These are phyloP conservation scores for Candida ortonii DNA, from an alignment of 805 yeast genomes.

Conservation along the genomic window DNA sequence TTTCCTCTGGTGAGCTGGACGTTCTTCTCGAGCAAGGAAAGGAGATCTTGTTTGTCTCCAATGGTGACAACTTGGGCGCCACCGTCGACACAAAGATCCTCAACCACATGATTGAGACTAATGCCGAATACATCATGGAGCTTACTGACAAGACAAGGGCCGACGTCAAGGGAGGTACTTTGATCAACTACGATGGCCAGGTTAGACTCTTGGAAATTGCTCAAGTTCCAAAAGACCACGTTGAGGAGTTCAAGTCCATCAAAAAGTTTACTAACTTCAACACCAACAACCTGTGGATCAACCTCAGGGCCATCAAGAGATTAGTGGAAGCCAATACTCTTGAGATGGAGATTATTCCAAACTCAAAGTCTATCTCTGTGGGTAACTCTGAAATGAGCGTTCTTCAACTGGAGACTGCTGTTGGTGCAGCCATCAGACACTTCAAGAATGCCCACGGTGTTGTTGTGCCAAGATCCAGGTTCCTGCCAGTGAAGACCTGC, in stretches of 20 bases:
- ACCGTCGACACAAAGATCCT: constrained; percentile 90
- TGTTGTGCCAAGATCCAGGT: constrained; percentile 96
- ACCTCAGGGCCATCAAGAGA: constrained; percentile 89
- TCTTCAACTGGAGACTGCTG: constrained; percentile 96
- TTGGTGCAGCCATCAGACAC: constrained; percentile 98
- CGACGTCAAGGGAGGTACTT: constrained; percentile 98
- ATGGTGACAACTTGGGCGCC: constrained; percentile 98
- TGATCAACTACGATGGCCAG: constrained; percentile 92
- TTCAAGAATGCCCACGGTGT: constrained; percentile 95
- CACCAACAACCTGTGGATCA: constrained; percentile 97
- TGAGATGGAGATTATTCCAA: constrained; percentile 93
- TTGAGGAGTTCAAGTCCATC: constrained; percentile 95
- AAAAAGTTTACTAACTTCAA: constrained; percentile 97
- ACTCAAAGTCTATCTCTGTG: constrained; percentile 74
- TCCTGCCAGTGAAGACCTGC: constrained; percentile 96
- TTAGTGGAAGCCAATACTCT: constrained; percentile 80
- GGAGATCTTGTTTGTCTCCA: constrained; percentile 91
- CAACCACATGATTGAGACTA: constrained; percentile 87
- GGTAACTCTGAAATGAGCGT: constrained; percentile 81
- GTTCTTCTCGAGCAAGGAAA: constrained; percentile 87
- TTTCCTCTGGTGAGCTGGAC: constrained; percentile 89
- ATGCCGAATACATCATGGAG: constrained; percentile 96
- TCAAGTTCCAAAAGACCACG: constrained; percentile 97
- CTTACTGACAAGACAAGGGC: constrained; percentile 98
- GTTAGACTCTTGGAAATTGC: constrained; percentile 95